Percentiles rank a stretch among this genome's conserved stretches.
Conservation (phyloP, 495 filamentous ascomycete species). For the Aspergillus coremiiformis region DNA sequence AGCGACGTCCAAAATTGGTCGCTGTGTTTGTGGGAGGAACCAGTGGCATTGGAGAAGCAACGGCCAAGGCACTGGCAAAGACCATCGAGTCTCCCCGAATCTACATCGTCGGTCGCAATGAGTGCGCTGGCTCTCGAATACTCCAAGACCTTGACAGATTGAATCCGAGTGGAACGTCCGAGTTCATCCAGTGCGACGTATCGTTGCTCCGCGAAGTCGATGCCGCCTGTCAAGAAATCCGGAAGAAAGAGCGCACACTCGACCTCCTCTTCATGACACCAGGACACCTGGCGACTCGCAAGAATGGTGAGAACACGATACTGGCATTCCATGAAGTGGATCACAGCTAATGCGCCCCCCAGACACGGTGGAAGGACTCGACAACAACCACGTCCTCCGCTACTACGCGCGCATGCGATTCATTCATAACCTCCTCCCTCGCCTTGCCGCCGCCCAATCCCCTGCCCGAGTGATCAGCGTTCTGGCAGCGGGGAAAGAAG, state of each 20-base stretch:
- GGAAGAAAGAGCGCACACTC: slow-evolving; percentile 43
- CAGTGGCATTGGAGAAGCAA: slow-evolving; percentile 51
- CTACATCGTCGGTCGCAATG: slow-evolving; percentile 43
- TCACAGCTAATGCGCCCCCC: not conserved
- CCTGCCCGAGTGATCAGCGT: slow-evolving; percentile 54
- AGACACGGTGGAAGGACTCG: slow-evolving; percentile 55
- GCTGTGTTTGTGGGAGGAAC: slow-evolving; percentile 59
- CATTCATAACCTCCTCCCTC: slow-evolving; percentile 54
- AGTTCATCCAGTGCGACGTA: slow-evolving; percentile 52
- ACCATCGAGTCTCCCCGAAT: slow-evolving; percentile 32
- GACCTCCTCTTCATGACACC: slow-evolving; percentile 51
- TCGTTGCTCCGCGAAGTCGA: slow-evolving; percentile 54
- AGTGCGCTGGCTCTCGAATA: slow-evolving; percentile 30
- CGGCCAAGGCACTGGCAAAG: slow-evolving; percentile 47
- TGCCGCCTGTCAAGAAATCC: slow-evolving; percentile 49
- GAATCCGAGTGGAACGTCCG: slow-evolving; percentile 29
- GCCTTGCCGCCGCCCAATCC: slow-evolving; percentile 34
- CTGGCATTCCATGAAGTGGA: not conserved
- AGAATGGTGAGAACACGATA: slow-evolving; percentile 9
- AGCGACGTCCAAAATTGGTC: slow-evolving; percentile 19
- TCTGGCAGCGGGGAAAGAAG: slow-evolving; percentile 46
- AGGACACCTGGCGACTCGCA: slow-evolving; percentile 10
- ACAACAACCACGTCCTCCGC: slow-evolving; percentile 43
- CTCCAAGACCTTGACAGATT: slow-evolving; percentile 27
- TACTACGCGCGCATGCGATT: slow-evolving; percentile 62